phyloP scores from a whole-genome alignment of 2,329 filamentous ascomycete species.

The Xylaria arbuscula region DNA sequence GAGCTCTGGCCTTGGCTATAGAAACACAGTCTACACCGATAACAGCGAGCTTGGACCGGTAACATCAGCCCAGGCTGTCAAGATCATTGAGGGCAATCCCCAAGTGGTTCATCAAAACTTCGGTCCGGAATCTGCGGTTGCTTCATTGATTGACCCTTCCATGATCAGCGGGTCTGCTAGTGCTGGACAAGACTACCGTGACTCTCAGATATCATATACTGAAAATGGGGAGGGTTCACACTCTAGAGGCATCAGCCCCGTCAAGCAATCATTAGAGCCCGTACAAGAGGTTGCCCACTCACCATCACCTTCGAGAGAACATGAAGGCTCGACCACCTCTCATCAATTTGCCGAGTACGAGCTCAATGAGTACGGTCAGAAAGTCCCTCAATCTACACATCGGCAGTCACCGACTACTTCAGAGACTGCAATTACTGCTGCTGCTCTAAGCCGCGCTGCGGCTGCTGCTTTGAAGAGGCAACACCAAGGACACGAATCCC shows the following conservation, averaged over 20 bases:
- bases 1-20: constrained; percentile 67
- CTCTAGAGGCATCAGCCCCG: constrained; percentile 54
- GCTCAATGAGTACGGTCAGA: constrained; percentile 67
- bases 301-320: constrained; percentile 50
- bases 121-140: constrained; percentile 88
- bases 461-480: constrained; percentile 64
- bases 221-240: constrained; percentile 32
- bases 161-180: constrained; percentile 71
- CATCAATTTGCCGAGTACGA: constrained; percentile 67
- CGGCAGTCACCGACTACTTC: constrained; percentile 66
- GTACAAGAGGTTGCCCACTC: constrained; percentile 56
- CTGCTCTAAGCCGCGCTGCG: constrained; percentile 63
- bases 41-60: constrained; percentile 69
- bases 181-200: constrained; percentile 61
- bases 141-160: constrained; percentile 76
- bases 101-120: constrained; percentile 77
- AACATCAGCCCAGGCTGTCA: constrained; percentile 75
- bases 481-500: constrained; percentile 55
- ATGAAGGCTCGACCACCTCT: constrained; percentile 49
- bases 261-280: constrained; percentile 54
- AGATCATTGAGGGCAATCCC: constrained; percentile 77
- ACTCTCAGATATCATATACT: constrained; percentile 49
- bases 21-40: constrained; percentile 62
- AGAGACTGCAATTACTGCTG: constrained; percentile 67
- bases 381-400: constrained; percentile 60